These are phyloP conservation scores for Stemphylium vesicarium DNA, from an alignment of 2,329 filamentous ascomycete species.

Conservation along the genomic window DNA sequence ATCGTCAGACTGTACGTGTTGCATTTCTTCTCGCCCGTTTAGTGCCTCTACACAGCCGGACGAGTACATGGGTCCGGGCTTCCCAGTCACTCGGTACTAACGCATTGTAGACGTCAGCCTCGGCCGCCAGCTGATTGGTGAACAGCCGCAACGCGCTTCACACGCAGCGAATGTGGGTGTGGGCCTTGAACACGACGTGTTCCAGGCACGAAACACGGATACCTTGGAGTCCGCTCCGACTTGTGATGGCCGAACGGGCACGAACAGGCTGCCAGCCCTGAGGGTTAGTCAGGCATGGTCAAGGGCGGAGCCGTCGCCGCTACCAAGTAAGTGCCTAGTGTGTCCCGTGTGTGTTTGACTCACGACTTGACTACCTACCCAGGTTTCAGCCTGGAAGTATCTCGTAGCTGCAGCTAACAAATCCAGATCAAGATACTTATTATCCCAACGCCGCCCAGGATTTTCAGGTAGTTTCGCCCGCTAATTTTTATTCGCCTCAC, in stretches of 20 bases:
- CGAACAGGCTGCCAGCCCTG: slow-evolving; percentile 28
- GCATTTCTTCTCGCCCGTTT: slow-evolving; percentile 18
- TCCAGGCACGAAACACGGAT: slow-evolving; percentile 43
- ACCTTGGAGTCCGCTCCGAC: slow-evolving; percentile 31
- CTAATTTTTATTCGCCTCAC: slow-evolving; percentile 37
- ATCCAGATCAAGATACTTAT: slow-evolving; percentile 41
- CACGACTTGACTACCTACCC: slow-evolving; percentile 23
- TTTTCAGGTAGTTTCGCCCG: slow-evolving; percentile 26
- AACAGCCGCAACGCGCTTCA: slow-evolving; percentile 34
- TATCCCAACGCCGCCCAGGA: slow-evolving; percentile 31
- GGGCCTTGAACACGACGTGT: slow-evolving; percentile 28
- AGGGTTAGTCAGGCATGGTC: slow-evolving; percentile 21
- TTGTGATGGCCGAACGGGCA: slow-evolving; percentile 5
- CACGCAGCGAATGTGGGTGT: slow-evolving; percentile 27
- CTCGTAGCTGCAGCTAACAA: slow-evolving; percentile 20
- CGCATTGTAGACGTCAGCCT: slow-evolving; percentile 40
- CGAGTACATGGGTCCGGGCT: not conserved
- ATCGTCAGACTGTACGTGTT: slow-evolving; percentile 45
- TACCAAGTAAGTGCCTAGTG: slow-evolving; percentile 28
- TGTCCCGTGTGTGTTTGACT: slow-evolving; percentile 27
- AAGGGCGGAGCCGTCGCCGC: slow-evolving; percentile 22
- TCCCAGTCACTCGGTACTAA: slow-evolving; percentile 5
- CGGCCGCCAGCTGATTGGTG: slow-evolving; percentile 40
- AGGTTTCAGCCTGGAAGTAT: slow-evolving; percentile 38
- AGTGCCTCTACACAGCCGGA: slow-evolving; percentile 1